Base-by-base conservation (phyloP, 2,329 filamentous ascomycete species). In the Cadophora sp. region DNA sequence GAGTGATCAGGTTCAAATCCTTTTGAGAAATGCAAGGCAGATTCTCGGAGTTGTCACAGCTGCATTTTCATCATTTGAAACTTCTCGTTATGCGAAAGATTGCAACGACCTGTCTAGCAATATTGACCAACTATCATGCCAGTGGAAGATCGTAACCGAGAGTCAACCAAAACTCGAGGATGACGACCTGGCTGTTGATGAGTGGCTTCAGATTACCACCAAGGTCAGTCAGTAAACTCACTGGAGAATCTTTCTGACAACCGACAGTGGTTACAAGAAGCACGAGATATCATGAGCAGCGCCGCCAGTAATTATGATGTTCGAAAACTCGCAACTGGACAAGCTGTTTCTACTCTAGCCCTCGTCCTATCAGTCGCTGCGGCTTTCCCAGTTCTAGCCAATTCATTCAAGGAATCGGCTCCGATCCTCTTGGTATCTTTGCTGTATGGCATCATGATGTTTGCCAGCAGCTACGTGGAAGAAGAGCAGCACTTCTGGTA, bases 401-500 rank as follows among this genome's bases (percentile, higher is more conserved):
- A 66, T 16, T 77, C 68, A 68, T 74, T 71, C n/a, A 73, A 68
- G 60, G 70, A 72, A 16, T 73, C 83, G 13, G 65, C 77, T 9
- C 82, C 83, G 3, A 81, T 91, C 60, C 71, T 81, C 3, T 69
- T 84, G 1, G 81, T 89, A 36, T 85, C 85, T 0, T 58, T 89
- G 0, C 78, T 85, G 0, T 97, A 98, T 76, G 89, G 90, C 1
- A 78, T 87, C 45, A 96, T 97, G 88, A 98, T 98, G 94, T 98
- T 98, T 80, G 95, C 94, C 11, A 97, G 93, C 77, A 98, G 94
- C 76, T 99, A 96, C 78, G 93, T 99, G 1, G 96, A 99, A 79
- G 96, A 99, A 80, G 96, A 99, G 78, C 96, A 99, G 59, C 93
- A 98, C 72, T 97, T 97, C 77, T 99, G 96, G 96, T 98, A 99